phyloP scores from a whole-genome alignment of 306 rosid species.

The Senna tora region DNA sequence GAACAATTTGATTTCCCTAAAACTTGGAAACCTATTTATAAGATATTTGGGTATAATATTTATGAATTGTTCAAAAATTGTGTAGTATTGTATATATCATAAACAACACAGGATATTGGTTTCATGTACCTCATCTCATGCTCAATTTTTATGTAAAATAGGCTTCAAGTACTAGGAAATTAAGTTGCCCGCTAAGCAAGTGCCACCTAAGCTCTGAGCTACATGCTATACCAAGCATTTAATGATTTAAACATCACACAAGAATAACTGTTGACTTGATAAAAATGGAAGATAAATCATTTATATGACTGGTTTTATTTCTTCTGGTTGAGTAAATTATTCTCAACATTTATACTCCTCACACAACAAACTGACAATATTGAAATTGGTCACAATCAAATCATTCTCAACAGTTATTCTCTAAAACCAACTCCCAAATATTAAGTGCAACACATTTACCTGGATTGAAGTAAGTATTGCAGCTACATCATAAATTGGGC shows the following conservation, averaged over 20 bases:
- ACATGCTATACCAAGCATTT: neutral
- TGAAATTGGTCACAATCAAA: conserved; percentile 11
- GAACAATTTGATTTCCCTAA: neutral
- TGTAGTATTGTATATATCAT: neutral
- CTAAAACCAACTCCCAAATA: conserved; percentile 27
- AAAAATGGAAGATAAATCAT: conserved; percentile 4
- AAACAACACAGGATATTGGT: neutral
- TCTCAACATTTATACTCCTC: conserved; percentile 18
- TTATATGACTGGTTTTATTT: neutral
- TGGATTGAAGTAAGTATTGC: conserved; percentile 97
- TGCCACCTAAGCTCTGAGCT: neutral
- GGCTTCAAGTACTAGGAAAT: neutral
- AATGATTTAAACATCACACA: neutral
- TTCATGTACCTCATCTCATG: neutral
- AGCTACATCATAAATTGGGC: conserved; percentile 97
- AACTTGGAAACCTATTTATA: neutral
- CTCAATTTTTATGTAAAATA: neutral
- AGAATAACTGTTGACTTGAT: neutral
- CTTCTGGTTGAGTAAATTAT: neutral
- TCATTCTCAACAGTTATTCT: neutral
- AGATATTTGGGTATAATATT: neutral
- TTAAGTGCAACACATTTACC: conserved; percentile 52
- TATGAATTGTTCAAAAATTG: neutral
- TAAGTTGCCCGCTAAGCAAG: neutral
- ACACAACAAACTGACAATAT: neutral